These are phyloP conservation scores for Fusarium avenaceum DNA, from an alignment of 2,329 filamentous ascomycete species.

Conservation along the genomic window DNA sequence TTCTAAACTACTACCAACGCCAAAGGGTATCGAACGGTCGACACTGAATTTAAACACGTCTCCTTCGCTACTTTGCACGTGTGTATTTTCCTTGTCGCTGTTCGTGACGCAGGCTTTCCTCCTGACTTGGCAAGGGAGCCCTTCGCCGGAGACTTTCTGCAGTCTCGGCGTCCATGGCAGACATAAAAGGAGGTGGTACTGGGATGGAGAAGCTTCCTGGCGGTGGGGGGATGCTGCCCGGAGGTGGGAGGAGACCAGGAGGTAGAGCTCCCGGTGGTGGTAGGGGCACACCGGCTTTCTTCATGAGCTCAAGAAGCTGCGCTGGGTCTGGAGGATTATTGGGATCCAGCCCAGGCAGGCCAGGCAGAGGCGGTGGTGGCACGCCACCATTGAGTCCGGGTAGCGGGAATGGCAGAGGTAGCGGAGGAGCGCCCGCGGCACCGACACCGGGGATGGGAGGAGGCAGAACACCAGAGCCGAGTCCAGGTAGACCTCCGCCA, in stretches of 20 bases:
- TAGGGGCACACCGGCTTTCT: conserved; percentile 72
- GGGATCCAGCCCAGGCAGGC: conserved; percentile 69
- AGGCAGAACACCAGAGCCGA: conserved; percentile 59
- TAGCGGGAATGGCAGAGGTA: conserved; percentile 68
- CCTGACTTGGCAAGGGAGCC: conserved; percentile 84
- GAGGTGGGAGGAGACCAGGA: conserved; percentile 61
- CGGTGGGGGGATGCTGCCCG: conserved; percentile 53
- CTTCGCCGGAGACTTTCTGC: conserved; percentile 61
- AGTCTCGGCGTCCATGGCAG: conserved; percentile 52
- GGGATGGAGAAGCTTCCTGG: conserved; percentile 53
- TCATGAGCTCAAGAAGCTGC: conserved; percentile 74
- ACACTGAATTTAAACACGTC: conserved; percentile 6
- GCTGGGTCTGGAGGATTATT: conserved; percentile 72
- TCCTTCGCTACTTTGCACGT: conserved; percentile 58
- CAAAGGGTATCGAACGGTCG: conserved; percentile 42
- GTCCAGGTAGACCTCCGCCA: conserved; percentile 57
- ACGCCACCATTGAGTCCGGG: conserved; percentile 62
- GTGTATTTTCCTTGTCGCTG: conserved; percentile 76
- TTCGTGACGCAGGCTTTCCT: conserved; percentile 83
- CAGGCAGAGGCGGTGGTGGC: conserved; percentile 65
- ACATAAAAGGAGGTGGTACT: conserved; percentile 57
- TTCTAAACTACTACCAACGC: conserved; percentile 45
- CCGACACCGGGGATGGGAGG: conserved; percentile 67
- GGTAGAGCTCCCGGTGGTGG: conserved; percentile 65
- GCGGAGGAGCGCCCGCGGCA: conserved; percentile 57